Base-by-base conservation (phyloP, 1,284 basidiomycete genomes). In the Pisolithus thermaeus region DNA sequence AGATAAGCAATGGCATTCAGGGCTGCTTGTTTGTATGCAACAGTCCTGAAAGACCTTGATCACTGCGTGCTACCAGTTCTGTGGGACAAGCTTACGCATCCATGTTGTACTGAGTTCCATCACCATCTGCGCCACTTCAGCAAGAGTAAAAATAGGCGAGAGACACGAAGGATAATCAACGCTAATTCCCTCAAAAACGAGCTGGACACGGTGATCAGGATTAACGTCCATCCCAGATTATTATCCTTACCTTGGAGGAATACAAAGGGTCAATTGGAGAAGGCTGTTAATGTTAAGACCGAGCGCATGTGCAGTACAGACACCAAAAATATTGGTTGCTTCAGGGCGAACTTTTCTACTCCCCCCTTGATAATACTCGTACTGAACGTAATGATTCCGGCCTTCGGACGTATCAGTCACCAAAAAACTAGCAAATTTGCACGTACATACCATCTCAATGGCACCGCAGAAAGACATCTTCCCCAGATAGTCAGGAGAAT, bases 1-100 rank as follows among this genome's bases (percentile, higher is more conserved):
- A 91, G 70, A 64, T 91, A 91, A 3, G 78, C 76, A 55, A 92
- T 90, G 6, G 83, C 78, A 57, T 88, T 88, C 49, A 87, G 69
- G 0, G 87, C 84, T 6, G 89, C 89, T 62, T 88, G 85, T 63
- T 89, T 88, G 65, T 87, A 90, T 3, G 87, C 86, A 7, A 87
- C 83, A 16, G 85, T 82, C 1, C 83, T 85, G 47, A 5, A 35
- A 28, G 22, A 1, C 14, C 6, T 28, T 23, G 28, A 25, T 39
- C 42, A 23, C 16, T 3, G 38, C 9, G 5, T 22, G 20, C 1
- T 38, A 8, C 44, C 37, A 16, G 20, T 22, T 27, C n/a, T 18
- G 9, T 22, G 50, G n/a, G 37, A 35, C 7, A 41, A 1, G 64
- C 81, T 63, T 59, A 84, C 81, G 85, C 81, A 58, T 87, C 83